Evolutionary conservation across 139 green algal species (phyloP).

Genomic region (Volvox africanus): DNA sequence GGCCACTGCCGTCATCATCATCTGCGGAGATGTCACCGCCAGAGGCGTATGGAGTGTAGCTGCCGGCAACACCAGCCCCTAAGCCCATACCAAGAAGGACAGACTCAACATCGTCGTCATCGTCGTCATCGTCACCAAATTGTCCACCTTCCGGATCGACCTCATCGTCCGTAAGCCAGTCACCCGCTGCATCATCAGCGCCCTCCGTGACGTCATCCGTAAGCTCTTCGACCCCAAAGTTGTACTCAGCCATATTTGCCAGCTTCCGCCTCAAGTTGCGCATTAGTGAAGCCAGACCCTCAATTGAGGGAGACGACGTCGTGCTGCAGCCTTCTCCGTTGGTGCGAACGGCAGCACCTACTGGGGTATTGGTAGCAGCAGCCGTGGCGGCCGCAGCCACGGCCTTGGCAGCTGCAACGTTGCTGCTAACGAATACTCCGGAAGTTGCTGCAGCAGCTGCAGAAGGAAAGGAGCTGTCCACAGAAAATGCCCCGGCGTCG

Average conservation of each 20-base stretch:
- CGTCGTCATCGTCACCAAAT: background rate
- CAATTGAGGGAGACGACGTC: background rate
- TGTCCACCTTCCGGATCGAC: background rate
- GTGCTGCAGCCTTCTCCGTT: background rate
- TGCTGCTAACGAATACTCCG: background rate
- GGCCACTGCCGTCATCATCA: background rate
- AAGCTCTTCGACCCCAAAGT: background rate
- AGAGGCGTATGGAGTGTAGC: background rate
- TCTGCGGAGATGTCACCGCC: background rate
- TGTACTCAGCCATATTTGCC: background rate
- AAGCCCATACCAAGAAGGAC: background rate
- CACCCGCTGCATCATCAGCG: background rate
- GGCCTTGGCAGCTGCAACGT: too few species aligned
- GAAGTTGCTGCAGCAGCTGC: background rate
- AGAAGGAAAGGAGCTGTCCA: background rate
- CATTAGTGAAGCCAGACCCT: constrained; percentile 30
- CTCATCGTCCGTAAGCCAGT: background rate
- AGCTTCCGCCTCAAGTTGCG: constrained; percentile 29
- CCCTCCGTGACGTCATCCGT: background rate
- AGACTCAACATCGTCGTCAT: background rate
- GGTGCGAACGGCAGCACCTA: background rate
- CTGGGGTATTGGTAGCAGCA: background rate
- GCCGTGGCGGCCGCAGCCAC: background rate
- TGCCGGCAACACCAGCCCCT: background rate
- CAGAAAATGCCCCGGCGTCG: too few species aligned